Percentiles rank a stretch among this genome's conserved stretches.
Conservation (phyloP, 179 eudicot genomes). For the Drosera spatulata region DNA sequence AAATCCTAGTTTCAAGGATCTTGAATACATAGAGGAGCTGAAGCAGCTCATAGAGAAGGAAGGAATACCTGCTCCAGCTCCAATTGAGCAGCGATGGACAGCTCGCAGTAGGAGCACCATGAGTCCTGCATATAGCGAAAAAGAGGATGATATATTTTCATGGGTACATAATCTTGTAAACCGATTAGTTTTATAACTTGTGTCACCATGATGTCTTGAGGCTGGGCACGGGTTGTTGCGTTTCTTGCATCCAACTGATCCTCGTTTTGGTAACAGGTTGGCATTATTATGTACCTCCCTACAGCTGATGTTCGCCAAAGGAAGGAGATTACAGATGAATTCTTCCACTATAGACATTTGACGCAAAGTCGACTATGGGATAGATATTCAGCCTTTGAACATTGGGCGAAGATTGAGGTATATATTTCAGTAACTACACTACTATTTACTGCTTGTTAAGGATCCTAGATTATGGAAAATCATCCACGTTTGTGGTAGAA, state of each 20-base stretch:
- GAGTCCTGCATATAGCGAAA: slow-evolving; percentile 89
- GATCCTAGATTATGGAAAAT: not conserved
- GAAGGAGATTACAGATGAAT: slow-evolving; percentile 74
- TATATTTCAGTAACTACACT: not conserved
- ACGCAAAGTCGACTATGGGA: slow-evolving; percentile 75
- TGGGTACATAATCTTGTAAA: slow-evolving; percentile 43
- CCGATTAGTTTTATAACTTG: too few species aligned
- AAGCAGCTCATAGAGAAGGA: slow-evolving; percentile 69
- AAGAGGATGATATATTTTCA: slow-evolving; percentile 79
- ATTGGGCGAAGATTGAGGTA: slow-evolving; percentile 99
- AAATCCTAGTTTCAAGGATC: slow-evolving; percentile 88
- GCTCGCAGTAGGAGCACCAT: slow-evolving; percentile 67
- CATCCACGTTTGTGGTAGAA: not conserved
- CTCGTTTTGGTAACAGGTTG: slow-evolving; percentile 48
- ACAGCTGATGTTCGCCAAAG: slow-evolving; percentile 74
- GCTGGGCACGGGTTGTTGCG: too few species aligned
- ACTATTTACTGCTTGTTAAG: not conserved
- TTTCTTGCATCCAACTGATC: too few species aligned
- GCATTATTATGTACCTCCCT: slow-evolving; percentile 95
- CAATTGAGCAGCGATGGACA: slow-evolving; percentile 98
- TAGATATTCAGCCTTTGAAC: slow-evolving; percentile 76
- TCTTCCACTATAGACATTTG: slow-evolving; percentile 80
- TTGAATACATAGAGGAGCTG: slow-evolving; percentile 70
- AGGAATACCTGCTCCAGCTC: slow-evolving; percentile 85
- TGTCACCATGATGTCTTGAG: too few species aligned